A percentile compares a stretch with the other conserved stretches of the same genome.
These are phyloP conservation scores for Penicillium waksmanii DNA, from an alignment of 495 filamentous ascomycete species.

Conservation along the genomic window DNA sequence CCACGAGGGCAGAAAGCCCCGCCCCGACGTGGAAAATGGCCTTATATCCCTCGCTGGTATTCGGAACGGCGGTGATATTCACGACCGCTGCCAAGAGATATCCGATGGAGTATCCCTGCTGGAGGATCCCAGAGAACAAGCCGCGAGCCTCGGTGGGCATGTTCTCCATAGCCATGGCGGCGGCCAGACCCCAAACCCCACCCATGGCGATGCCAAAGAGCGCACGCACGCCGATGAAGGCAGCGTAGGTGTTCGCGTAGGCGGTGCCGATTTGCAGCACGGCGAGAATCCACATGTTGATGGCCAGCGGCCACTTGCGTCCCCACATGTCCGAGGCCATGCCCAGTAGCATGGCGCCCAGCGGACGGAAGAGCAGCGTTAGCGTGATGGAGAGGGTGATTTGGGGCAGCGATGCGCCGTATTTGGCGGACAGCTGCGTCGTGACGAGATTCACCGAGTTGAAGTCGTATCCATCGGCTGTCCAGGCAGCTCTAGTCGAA, in stretches of 20 bases:
- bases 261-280: slow-evolving; percentile 74
- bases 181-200: slow-evolving; percentile 82
- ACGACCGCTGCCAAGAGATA: slow-evolving; percentile 81
- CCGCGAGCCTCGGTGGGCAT: slow-evolving; percentile 71
- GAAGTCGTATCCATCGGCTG: slow-evolving; percentile 83
- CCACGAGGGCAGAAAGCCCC: slow-evolving; percentile 61
- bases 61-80: slow-evolving; percentile 66
- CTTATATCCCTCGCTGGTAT: slow-evolving; percentile 61
- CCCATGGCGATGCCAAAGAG: slow-evolving; percentile 86
- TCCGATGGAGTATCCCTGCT: slow-evolving; percentile 84
- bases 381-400: slow-evolving; percentile 74
- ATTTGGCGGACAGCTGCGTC: slow-evolving; percentile 60
- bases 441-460: slow-evolving; percentile 76
- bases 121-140: slow-evolving; percentile 73
- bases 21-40: too few relatives aligned
- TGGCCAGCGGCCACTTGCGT: slow-evolving; percentile 82
- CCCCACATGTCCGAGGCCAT: slow-evolving; percentile 77
- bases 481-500: slow-evolving; percentile 44
- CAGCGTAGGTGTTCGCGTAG: slow-evolving; percentile 70
- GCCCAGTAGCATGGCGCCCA: slow-evolving; percentile 73
- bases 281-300: slow-evolving; percentile 80
- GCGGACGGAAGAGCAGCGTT: slow-evolving; percentile 78
- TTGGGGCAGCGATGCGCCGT: slow-evolving; percentile 61
- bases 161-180: slow-evolving; percentile 80
- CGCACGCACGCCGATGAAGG: slow-evolving; percentile 75